Evolutionary conservation across 192 early-diverging fungal genomes (phyloP), one percentile per base, ranked within the genome.

Genomic region (Coemansia sp.): DNA sequence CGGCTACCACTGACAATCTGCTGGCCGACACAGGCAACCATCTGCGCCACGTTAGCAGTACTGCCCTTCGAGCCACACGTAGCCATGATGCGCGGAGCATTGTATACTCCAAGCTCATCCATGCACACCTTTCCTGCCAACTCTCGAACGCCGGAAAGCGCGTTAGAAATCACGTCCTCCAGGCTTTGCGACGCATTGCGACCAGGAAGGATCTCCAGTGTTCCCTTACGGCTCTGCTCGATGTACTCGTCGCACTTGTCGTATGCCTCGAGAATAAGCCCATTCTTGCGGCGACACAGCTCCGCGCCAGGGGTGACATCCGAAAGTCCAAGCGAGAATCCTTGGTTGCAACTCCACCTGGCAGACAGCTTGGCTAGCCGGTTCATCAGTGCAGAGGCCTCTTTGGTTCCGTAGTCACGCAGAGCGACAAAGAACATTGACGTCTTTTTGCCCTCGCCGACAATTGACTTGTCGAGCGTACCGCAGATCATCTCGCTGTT

Each of bases 11-110:
- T 94, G 77, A 99, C 95, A 90, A 98, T 98, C 75, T 99, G 98
- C 84, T 99, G 98, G 69, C 96, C 98, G 66, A 99, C 98, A 90
- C 95, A 97, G 65, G 97, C 96, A 72, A 98, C 94, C 98, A 99
- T 99, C 76, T 99, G 98, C 29, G 93, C 98, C 69, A 98, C 97
- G 86, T 99, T 99, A 78, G 96, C 89, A 48, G 92, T 88, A 53
- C 96, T 98, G 70, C 98, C 98, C 78, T 99, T 99, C 46, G 98
- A 99, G 40, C 95, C 97, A 80, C 97, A 98, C n/a, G 92, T 86
- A 17, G 94, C 94, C 98, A 99, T 99, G 83, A 97, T 98, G 55
- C 95, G 86, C 19, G 97, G 97, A 13, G 96, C 93, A 70, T 99
- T 99, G 86, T 94, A 90, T 78, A 89, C 93, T 72, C 93, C 95